These are phyloP conservation scores for Eutrema salsugineum DNA, from an alignment of 441 rosid genomes.

Conservation along the genomic window DNA sequence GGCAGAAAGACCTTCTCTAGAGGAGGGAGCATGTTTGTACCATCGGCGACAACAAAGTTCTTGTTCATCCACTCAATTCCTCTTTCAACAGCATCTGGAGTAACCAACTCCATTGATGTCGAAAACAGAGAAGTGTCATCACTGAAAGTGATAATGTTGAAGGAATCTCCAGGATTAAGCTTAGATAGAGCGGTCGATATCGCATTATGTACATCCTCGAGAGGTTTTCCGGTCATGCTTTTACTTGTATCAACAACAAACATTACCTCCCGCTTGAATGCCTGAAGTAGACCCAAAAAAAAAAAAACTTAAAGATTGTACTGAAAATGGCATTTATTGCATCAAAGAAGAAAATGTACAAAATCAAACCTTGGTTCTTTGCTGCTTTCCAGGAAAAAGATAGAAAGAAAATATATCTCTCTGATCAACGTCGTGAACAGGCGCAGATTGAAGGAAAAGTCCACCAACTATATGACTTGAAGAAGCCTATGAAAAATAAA, in stretches of 20 bases:
- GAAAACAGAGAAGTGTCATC: constrained; percentile 69
- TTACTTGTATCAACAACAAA: constrained; percentile 92
- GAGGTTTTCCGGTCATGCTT: constrained; percentile 85
- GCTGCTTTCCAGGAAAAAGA: constrained; percentile 74
- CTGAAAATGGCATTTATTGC: background rate
- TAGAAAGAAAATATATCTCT: constrained; percentile 73
- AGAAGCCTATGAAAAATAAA: constrained; percentile 48
- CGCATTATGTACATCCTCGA: constrained; percentile 68
- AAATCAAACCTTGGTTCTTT: constrained; percentile 52
- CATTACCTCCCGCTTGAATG: constrained; percentile 69
- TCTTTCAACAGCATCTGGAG: constrained; percentile 57
- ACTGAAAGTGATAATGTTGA: constrained; percentile 84
- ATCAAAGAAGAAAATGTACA: background rate
- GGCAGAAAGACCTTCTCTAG: constrained; percentile 59
- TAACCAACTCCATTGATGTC: constrained; percentile 65
- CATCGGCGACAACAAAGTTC: constrained; percentile 65
- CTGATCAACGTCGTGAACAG: constrained; percentile 72
- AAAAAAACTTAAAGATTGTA: background rate
- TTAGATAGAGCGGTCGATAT: constrained; percentile 50
- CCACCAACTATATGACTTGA: constrained; percentile 63
- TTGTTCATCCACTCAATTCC: constrained; percentile 71
- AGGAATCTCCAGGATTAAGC: constrained; percentile 74
- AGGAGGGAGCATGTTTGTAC: constrained; percentile 76
- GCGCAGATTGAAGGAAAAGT: constrained; percentile 84
- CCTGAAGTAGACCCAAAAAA: constrained; percentile 37